A percentile compares a stretch with the other conserved stretches of the same genome.
Evolutionary conservation across 2,329 filamentous ascomycete genomes (phyloP).

Genomic region (Fusarium metavorans): DNA sequence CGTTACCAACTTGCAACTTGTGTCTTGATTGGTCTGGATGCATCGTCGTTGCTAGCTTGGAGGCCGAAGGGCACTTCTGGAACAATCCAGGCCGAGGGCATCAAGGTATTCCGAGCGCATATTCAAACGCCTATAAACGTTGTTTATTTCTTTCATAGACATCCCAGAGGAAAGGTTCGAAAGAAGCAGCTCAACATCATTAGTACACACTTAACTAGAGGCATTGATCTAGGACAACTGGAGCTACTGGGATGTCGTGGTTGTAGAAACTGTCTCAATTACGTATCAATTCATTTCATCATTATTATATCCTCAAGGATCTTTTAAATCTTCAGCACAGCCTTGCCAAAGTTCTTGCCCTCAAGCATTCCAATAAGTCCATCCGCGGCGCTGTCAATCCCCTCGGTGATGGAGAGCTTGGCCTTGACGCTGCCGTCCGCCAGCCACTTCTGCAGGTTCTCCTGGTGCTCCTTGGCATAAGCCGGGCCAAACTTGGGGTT

Average conservation of each 20-base stretch:
- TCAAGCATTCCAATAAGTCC: conserved; percentile 80
- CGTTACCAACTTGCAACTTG: not conserved
- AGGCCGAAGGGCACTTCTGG: not conserved
- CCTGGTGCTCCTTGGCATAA: conserved; percentile 77
- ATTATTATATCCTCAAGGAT: conserved; percentile 7
- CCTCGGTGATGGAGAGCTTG: conserved; percentile 75
- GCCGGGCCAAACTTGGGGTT: conserved; percentile 74
- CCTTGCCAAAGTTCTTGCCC: conserved; percentile 90
- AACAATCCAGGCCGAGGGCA: not conserved
- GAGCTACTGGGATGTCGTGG: not conserved
- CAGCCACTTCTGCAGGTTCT: conserved; percentile 82
- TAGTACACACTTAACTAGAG: not conserved
- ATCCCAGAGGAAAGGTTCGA: not conserved
- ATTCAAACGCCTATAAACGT: not conserved
- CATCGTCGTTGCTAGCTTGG: not conserved
- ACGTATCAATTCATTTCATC: conserved; percentile 13
- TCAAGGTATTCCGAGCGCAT: not conserved
- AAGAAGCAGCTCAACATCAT: not conserved
- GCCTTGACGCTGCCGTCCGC: conserved; percentile 80
- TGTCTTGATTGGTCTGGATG: not conserved
- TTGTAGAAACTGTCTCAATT: not conserved
- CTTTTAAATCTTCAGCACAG: conserved; percentile 72
- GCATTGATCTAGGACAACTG: not conserved
- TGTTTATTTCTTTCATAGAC: not conserved
- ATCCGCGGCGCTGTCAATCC: conserved; percentile 82